Evolutionary conservation across 352 stramenopile species (phyloP).

Genomic region (Phytophthora parvispora): DNA sequence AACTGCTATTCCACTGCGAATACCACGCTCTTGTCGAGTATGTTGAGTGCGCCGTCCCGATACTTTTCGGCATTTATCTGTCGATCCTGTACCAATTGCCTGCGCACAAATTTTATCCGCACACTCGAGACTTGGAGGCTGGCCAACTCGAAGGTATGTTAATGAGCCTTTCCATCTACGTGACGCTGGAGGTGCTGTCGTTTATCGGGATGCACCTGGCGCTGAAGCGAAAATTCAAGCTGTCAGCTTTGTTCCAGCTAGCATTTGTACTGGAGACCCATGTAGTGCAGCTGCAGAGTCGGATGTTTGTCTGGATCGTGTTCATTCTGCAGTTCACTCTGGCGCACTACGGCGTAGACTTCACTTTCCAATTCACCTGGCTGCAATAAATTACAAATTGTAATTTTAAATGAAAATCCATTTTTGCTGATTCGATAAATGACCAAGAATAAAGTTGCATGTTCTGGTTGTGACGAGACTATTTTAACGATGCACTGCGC

Average conservation of each 20-base stretch:
- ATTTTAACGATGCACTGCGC: too few relatives aligned
- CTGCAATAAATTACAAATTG: background rate
- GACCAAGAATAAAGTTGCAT: too few relatives aligned
- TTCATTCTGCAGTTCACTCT: conserved; percentile 33
- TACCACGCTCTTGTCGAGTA: conserved; percentile 35
- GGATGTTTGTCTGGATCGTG: conserved; percentile 33
- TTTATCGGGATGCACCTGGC: conserved; percentile 24
- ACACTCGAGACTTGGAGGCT: conserved; percentile 17
- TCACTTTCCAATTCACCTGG: conserved; percentile 25
- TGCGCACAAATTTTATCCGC: conserved; percentile 24
- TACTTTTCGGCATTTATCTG: conserved; percentile 27
- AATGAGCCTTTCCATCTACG: conserved; percentile 19
- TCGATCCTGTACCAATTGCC: conserved; percentile 20
- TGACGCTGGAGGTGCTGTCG: conserved; percentile 13
- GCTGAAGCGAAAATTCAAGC: conserved; percentile 18
- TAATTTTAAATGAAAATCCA: too few relatives aligned
- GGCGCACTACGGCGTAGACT: conserved; percentile 25
- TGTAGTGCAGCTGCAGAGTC: conserved; percentile 22
- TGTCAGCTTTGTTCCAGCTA: conserved; percentile 31
- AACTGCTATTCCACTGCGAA: conserved; percentile 37
- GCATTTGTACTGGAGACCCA: conserved; percentile 38
- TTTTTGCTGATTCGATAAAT: too few relatives aligned
- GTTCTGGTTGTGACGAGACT: too few relatives aligned
- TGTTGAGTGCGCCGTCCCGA: conserved; percentile 35
- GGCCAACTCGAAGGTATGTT: conserved; percentile 16